phyloP scores from a whole-genome alignment of 2,329 filamentous ascomycete genomes.

The Aspergillus sp. region DNA sequence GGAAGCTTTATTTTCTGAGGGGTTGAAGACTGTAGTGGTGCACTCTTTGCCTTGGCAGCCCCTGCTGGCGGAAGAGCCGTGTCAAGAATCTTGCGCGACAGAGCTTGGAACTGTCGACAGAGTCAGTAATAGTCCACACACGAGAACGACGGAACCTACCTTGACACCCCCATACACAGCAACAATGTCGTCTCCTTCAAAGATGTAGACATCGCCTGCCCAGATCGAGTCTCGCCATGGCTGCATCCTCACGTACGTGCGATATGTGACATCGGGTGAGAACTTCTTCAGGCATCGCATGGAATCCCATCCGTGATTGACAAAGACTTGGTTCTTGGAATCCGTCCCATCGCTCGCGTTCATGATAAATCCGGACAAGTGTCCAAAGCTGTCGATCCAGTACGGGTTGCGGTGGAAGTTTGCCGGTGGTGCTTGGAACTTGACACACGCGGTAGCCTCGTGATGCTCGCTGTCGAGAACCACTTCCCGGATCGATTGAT shows the following conservation, averaged over 20 bases:
- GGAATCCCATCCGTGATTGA: constrained; percentile 66
- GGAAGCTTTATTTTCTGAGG: constrained; percentile 34
- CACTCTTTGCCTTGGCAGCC: constrained; percentile 25
- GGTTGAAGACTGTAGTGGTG: constrained; percentile 30
- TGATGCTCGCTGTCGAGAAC: constrained; percentile 61
- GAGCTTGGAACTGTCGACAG: constrained; percentile 43
- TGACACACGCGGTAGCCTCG: constrained; percentile 59
- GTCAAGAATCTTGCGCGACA: constrained; percentile 47
- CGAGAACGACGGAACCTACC: constrained; percentile 23
- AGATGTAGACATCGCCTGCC: constrained; percentile 64
- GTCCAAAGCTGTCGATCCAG: constrained; percentile 63
- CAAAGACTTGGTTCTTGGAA: constrained; percentile 64
- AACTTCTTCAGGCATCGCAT: constrained; percentile 61
- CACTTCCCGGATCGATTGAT: constrained; percentile 63
- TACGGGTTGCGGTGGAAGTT: constrained; percentile 64
- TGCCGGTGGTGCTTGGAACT: constrained; percentile 60
- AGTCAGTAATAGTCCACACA: constrained; percentile 16
- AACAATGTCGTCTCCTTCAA: constrained; percentile 63
- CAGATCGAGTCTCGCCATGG: constrained; percentile 56
- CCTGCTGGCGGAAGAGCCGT: constrained; percentile 45
- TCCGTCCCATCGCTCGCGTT: constrained; percentile 64
- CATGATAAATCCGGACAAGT: constrained; percentile 65
- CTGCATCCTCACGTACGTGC: constrained; percentile 67
- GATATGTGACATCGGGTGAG: constrained; percentile 58
- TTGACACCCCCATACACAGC: constrained; percentile 56